Conservation (phyloP, 306 rosid species). For the Trifolium repens region DNA sequence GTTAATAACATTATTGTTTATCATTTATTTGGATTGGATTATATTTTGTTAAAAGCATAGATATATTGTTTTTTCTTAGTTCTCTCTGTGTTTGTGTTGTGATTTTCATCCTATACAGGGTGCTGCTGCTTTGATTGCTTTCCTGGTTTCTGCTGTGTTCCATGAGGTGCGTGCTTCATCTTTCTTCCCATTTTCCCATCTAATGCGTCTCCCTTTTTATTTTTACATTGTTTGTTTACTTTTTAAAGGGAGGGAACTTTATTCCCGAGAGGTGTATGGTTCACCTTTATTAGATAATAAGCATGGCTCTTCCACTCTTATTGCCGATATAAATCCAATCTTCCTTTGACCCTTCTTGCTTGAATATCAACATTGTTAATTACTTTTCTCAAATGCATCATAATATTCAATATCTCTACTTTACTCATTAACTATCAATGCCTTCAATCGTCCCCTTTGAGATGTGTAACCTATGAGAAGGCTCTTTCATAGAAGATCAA, state of each 20-base stretch:
- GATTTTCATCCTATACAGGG: constrained; percentile 56
- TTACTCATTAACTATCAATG: neutral
- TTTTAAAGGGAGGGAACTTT: neutral
- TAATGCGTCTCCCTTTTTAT: constrained; percentile 2
- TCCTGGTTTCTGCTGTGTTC: constrained; percentile 86
- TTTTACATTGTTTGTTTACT: neutral
- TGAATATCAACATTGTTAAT: too few relatives aligned
- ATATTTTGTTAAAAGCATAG: neutral
- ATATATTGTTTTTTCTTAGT: constrained; percentile 20
- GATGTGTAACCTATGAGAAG: neutral
- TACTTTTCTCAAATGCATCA: too few relatives aligned
- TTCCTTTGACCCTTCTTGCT: too few relatives aligned
- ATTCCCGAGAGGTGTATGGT: neutral
- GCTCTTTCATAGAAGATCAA: neutral
- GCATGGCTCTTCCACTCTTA: neutral
- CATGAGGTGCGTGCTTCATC: constrained; percentile 72
- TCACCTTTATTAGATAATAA: neutral
- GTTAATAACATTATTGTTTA: constrained; percentile 16
- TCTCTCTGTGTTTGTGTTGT: constrained; percentile 26
- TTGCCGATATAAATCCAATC: too few relatives aligned
- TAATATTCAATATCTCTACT: too few relatives aligned
- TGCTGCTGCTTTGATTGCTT: constrained; percentile 64
- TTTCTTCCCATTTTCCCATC: neutral
- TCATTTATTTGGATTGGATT: constrained; percentile 21
- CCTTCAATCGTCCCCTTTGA: neutral